Evolutionary conservation across 352 stramenopile genomes (phyloP).

Genomic region (Globisporangium recalcitrans): DNA sequence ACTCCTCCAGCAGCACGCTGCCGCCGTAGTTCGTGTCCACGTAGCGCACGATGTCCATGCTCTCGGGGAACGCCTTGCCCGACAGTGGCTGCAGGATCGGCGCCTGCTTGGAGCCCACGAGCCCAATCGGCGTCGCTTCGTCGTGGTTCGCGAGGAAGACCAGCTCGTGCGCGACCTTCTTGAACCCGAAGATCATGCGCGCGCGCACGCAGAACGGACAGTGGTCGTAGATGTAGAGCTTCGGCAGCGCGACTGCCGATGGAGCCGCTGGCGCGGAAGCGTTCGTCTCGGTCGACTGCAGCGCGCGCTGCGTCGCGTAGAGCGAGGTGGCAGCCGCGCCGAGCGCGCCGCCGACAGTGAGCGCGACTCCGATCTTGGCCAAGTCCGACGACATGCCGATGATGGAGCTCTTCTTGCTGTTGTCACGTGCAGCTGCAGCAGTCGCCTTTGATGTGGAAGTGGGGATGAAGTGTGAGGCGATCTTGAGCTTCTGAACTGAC

Average conservation of each 20-base stretch:
- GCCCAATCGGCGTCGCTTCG: conserved; percentile 29
- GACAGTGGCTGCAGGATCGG: conserved; percentile 27
- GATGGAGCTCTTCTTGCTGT: not conserved
- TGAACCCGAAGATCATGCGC: conserved; percentile 45
- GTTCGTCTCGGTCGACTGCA: conserved; percentile 4
- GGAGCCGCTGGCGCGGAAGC: not conserved
- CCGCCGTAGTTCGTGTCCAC: conserved; percentile 37
- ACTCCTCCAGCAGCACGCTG: conserved; percentile 23
- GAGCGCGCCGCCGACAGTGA: conserved; percentile 42
- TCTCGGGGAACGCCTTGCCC: conserved; percentile 33
- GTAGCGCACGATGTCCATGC: conserved; percentile 43
- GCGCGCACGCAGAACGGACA: conserved; percentile 40
- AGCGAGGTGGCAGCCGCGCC: conserved; percentile 32
- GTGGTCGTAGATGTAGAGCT: conserved; percentile 51
- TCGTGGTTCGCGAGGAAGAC: conserved; percentile 43
- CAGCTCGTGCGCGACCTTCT: conserved; percentile 31
- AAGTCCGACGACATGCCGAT: conserved; percentile 33
- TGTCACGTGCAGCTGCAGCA: not conserved
- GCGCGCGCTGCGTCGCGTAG: conserved; percentile 18
- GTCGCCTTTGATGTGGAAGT: not conserved
- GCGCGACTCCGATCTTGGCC: conserved; percentile 37
- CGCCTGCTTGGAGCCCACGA: conserved; percentile 32
- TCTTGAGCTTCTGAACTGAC: conserved; percentile 1
- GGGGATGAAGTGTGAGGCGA: not conserved
- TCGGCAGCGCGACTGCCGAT: conserved; percentile 14